Base-by-base conservation (phyloP, 768 basidiomycete species). In the Tulasnella sp. region DNA sequence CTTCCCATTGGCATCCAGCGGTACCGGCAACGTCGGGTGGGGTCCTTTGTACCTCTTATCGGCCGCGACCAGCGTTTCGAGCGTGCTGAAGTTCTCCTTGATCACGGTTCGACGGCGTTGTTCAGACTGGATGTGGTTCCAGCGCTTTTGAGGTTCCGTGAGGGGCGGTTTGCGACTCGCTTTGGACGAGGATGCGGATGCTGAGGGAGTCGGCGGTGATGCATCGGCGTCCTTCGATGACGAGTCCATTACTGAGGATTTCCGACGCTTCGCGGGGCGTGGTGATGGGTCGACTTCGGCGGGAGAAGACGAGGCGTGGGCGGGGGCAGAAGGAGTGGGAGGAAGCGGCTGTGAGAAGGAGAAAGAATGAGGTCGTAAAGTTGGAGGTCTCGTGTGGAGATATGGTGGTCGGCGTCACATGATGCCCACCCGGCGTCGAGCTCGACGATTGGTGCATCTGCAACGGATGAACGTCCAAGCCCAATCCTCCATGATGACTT, bases 91-190 rank as follows among this genome's bases (percentile, higher is more conserved):
- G 58, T 95, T 95, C 82, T 94, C 93, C 60, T 94, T 92, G 83
- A 97, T 97, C 76, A 94, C 94, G 84, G 97, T 97, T 14, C 96
- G 91, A 11, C 96, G 93, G 84, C 95, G 95, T 86, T 97, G 96
- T 85, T 97, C 96, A 9, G 94, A 96, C 90, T 95, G 92, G 88
- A 97, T 96, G 87, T 97, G 95, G 85, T 96, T 96, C 22, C 95
- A 90, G 18, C 95, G 90, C 84, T 96, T 96, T 97, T n/a, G 94
- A 0, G 94, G 94, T 5, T 91, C 92, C 8, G 94, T 93, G 37
- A 96, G 88, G 28, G 94, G 89, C 0, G 92, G 89, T 82, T 94
- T 94, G 81, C 89, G 88, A 72, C 87, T 83, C 34, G 78, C 78
- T 22, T 76, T 73, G 37, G 76, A 46, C 34, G 74, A 48, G 64